Percentiles rank a stretch among this genome's conserved stretches.
These are phyloP conservation scores for Nakazawaea wickerhamii DNA, from an alignment of 805 yeast species.

Conservation along the genomic window DNA sequence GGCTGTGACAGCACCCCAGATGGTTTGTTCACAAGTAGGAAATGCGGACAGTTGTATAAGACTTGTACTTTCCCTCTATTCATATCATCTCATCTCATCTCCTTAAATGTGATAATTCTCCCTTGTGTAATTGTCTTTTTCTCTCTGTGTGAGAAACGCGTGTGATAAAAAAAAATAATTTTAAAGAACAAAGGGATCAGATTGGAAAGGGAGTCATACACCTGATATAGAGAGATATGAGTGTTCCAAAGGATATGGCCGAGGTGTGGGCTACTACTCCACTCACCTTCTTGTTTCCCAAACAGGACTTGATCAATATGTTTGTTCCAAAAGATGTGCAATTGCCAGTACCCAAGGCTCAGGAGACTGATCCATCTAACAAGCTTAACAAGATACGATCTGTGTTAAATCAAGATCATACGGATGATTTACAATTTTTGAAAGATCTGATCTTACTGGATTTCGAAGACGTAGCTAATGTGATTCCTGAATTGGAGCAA, in stretches of 20 bases:
- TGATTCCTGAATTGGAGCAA: conserved; percentile 17
- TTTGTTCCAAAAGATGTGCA: conserved; percentile 22
- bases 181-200: neutral
- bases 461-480: conserved; percentile 20
- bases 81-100: neutral
- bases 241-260: conserved; percentile 15
- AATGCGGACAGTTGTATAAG: conserved; percentile 17
- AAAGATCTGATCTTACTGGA: conserved; percentile 16
- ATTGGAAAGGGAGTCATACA: neutral
- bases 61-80: conserved; percentile 3
- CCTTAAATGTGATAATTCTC: neutral
- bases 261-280: conserved; percentile 26
- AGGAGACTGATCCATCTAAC: conserved; percentile 5
- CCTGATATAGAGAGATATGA: neutral
- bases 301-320: conserved; percentile 27
- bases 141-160: neutral
- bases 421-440: conserved; percentile 5
- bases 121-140: neutral
- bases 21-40: conserved; percentile 31
- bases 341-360: conserved; percentile 12
- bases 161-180: conserved; percentile 2
- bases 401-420: conserved; percentile 16
- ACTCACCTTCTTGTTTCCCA: conserved; percentile 32
- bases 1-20: conserved; percentile 29
- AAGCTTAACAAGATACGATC: conserved; percentile 12